Base-by-base conservation (phyloP, 2,329 filamentous ascomycete species). In the Colletotrichum ledebouriae region DNA sequence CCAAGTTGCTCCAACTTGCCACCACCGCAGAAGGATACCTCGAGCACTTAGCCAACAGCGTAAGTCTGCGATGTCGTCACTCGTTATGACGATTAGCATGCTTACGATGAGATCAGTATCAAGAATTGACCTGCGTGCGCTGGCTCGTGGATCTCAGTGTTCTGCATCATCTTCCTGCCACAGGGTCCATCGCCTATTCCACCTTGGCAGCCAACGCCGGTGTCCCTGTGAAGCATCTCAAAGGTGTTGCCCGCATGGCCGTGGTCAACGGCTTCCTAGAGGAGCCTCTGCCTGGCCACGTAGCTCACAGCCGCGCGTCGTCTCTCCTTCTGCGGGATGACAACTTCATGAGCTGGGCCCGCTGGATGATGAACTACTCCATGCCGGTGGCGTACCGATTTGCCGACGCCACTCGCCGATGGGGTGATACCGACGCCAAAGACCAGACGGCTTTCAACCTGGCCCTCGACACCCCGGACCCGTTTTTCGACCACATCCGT, bases 301-400 rank as follows among this genome's bases (percentile, higher is more conserved):
- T 83, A 2, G 74, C 74, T 1, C 81, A 83, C 55, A 77, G 69
- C 6, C 62, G 72, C 0, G 65, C 75, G 1, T 83, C 81, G 3
- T 72, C 72, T 1, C 64, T 75, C 1, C 72, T 83, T 2, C 69
- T 71, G 1, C 69, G 63, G 0, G 69, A 78, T 42, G 42, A 62
- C 0, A 60, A 73, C 22, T 66, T 79, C 59, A 66, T 70, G 12
- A 75, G 76, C 47, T 78, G 76, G 74, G 73, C 76, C 2, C 39
- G 72, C 6, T 79, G 78, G 49, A 76, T 76, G 60, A 68, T 74
- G 10, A 72, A 73, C 29, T 58, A 71, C 15, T 73, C 74, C 15
- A 73, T 72, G 20, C 76, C 76, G 0, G 63, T 72, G 6, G 75
- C 74, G 13, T 63, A 63, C 6, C 33, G 29, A 11, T 56, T 78